These are phyloP conservation scores for Periconia sp. DNA, from an alignment of 2,329 filamentous ascomycete genomes.

Conservation along the genomic window DNA sequence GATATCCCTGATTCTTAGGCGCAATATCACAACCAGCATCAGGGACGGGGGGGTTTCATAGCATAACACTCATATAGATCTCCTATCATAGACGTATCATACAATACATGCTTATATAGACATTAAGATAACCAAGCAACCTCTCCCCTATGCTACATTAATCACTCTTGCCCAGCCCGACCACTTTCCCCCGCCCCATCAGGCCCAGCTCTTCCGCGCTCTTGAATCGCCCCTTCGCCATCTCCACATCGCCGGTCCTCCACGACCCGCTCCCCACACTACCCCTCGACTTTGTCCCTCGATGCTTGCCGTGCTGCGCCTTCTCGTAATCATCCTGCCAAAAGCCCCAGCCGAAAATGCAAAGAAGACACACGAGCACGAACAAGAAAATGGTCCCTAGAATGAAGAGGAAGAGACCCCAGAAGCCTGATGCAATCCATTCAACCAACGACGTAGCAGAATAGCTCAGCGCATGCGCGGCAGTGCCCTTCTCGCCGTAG, in stretches of 20 bases:
- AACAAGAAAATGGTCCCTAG: conserved; percentile 29
- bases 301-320: conserved; percentile 32
- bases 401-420: conserved; percentile 31
- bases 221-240: conserved; percentile 24
- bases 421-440: conserved; percentile 31
- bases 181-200: conserved; percentile 29
- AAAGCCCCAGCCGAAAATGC: conserved; percentile 31
- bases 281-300: conserved; percentile 16
- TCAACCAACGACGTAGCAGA: conserved; percentile 14
- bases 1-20: too few relatives aligned
- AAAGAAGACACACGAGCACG: conserved; percentile 30
- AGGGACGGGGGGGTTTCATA: too few relatives aligned
- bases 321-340: conserved; percentile 34
- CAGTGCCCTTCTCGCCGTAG: conserved; percentile 35
- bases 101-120: too few relatives aligned
- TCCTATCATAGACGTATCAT: too few relatives aligned
- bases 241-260: conserved; percentile 26
- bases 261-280: conserved; percentile 10
- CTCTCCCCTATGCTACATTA: too few relatives aligned
- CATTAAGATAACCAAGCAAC: too few relatives aligned
- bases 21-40: too few relatives aligned
- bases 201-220: conserved; percentile 36
- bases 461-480: conserved; percentile 22
- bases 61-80: too few relatives aligned
- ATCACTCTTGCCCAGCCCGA: conserved; percentile 43